These are phyloP conservation scores for Diplodia scrobiculata DNA, from an alignment of 2,329 filamentous ascomycete genomes.

Conservation along the genomic window DNA sequence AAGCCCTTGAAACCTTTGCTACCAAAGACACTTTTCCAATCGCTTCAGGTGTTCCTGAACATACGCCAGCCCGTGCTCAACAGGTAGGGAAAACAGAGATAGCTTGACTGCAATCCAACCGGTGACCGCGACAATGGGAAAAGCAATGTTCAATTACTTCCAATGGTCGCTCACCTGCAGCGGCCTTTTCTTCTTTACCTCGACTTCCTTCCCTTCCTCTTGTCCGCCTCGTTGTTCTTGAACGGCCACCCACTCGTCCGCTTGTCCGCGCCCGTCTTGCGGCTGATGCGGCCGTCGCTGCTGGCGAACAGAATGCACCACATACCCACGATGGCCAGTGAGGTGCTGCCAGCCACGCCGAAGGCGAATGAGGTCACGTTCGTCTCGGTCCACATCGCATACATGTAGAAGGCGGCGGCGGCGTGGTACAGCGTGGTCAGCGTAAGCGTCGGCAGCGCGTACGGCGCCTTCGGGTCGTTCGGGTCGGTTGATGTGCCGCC, in stretches of 20 bases:
- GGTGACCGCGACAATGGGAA: neutral
- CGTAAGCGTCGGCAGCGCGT: conserved; percentile 65
- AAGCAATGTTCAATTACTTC: neutral
- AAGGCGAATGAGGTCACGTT: conserved; percentile 62
- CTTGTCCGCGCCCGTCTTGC: conserved; percentile 68
- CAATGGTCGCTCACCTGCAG: neutral
- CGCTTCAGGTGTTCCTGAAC: neutral
- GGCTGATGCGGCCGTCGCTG: conserved; percentile 59
- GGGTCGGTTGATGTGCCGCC: conserved; percentile 43
- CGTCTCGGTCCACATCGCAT: conserved; percentile 63
- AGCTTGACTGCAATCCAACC: neutral
- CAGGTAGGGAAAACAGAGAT: neutral
- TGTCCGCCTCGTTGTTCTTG: conserved; percentile 59
- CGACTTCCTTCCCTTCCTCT: conserved; percentile 48
- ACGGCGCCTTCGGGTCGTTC: conserved; percentile 45
- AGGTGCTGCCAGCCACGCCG: conserved; percentile 60
- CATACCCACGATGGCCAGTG: conserved; percentile 63
- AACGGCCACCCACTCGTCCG: conserved; percentile 68
- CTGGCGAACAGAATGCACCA: conserved; percentile 66
- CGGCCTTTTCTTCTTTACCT: neutral
- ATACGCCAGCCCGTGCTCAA: neutral
- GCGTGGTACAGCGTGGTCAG: conserved; percentile 69
- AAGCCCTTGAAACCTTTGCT: neutral
- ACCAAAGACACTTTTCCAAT: neutral
- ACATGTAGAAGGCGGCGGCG: conserved; percentile 63